Evolutionary conservation across 1,284 basidiomycete genomes (phyloP).

Genomic region (Macrocybe sp.): DNA sequence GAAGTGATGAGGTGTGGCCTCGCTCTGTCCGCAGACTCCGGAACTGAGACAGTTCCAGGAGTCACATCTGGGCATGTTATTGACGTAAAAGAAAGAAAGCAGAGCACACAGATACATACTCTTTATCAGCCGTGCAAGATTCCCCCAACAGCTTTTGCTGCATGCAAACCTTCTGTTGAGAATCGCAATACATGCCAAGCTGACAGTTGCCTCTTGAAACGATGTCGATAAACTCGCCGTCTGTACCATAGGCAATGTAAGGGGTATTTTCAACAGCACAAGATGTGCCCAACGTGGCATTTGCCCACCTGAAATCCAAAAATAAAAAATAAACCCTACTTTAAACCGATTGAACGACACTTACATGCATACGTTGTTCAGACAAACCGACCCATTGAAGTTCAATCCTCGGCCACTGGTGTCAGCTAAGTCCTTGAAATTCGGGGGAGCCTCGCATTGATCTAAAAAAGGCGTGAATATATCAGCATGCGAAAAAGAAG

Average conservation of each 20-base stretch:
- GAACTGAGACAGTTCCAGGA: slow-evolving; percentile 71
- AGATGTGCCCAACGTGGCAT: slow-evolving; percentile 57
- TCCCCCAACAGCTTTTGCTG: slow-evolving; percentile 50
- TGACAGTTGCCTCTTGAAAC: slow-evolving; percentile 74
- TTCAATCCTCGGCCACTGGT: slow-evolving; percentile 57
- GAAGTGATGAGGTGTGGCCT: slow-evolving; percentile 62
- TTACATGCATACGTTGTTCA: slow-evolving; percentile 78
- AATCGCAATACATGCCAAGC: slow-evolving; percentile 72
- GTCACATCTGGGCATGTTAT: slow-evolving; percentile 45
- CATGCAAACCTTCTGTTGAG: slow-evolving; percentile 53
- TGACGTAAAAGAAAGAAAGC: slow-evolving; percentile 4
- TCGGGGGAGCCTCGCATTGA: slow-evolving; percentile 65
- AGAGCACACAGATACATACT: slow-evolving; percentile 41
- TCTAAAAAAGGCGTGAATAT: slow-evolving; percentile 39
- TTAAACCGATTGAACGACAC: slow-evolving; percentile 22
- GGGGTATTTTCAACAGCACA: slow-evolving; percentile 76
- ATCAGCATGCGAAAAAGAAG: background rate
- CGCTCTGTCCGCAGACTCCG: slow-evolving; percentile 56
- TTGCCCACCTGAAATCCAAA: slow-evolving; percentile 56
- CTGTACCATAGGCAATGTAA: slow-evolving; percentile 62
- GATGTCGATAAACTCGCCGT: slow-evolving; percentile 65
- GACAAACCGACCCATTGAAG: slow-evolving; percentile 76
- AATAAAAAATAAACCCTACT: background rate
- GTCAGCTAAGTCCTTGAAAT: slow-evolving; percentile 60
- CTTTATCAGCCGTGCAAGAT: slow-evolving; percentile 74